These are phyloP conservation scores for Pleurotus cornucopiae DNA, from an alignment of 768 basidiomycete species.

Conservation along the genomic window DNA sequence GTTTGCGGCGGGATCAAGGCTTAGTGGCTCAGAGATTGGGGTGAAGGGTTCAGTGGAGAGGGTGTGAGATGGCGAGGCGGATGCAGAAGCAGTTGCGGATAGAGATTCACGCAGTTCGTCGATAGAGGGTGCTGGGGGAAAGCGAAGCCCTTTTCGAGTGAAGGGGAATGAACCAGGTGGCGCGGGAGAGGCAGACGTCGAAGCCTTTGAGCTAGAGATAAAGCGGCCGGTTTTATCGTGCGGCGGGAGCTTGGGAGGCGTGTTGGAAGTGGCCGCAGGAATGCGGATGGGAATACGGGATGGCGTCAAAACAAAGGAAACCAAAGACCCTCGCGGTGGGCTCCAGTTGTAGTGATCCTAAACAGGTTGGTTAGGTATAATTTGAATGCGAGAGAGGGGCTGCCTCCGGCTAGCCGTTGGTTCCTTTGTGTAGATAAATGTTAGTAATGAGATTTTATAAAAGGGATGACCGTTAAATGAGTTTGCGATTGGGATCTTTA, in stretches of 20 bases:
- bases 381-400: not conserved
- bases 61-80: not conserved
- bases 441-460: too few species aligned
- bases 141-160: not conserved
- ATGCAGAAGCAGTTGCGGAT: not conserved
- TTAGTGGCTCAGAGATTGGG: not conserved
- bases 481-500: too few species aligned
- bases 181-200: not conserved
- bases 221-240: constrained; percentile 3
- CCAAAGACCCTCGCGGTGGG: constrained; percentile 2
- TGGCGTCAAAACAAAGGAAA: not conserved
- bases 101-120: not conserved
- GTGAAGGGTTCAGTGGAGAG: not conserved
- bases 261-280: not conserved
- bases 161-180: not conserved
- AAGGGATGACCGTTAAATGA: too few species aligned
- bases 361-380: not conserved
- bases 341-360: constrained; percentile 1
- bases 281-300: not conserved
- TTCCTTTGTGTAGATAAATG: not conserved
- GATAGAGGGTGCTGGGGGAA: not conserved
- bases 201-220: not conserved
- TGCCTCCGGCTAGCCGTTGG: not conserved
- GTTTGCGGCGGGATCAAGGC: not conserved
- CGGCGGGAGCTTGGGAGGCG: not conserved